Conservation (phyloP, 2,329 filamentous ascomycete genomes). For the Neofusicoccum sp. region DNA sequence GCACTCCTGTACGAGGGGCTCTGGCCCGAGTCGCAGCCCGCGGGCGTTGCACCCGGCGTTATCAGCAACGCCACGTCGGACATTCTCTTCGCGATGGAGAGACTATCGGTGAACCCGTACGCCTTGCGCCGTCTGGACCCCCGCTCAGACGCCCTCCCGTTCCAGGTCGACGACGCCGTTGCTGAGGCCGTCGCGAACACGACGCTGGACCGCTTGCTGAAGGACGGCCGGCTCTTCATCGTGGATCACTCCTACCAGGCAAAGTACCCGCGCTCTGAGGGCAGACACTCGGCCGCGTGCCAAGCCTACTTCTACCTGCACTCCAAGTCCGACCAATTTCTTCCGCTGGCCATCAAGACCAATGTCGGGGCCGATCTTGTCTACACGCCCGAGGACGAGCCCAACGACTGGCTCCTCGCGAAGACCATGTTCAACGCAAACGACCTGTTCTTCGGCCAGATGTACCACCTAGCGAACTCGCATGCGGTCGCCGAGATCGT, state of each 20-base stretch:
- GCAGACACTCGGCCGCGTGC: conserved; percentile 42
- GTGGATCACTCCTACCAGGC: conserved; percentile 43
- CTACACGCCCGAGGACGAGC: conserved; percentile 48
- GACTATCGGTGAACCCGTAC: too few relatives aligned
- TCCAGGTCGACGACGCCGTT: too few relatives aligned
- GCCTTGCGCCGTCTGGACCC: too few relatives aligned
- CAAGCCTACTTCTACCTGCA: conserved; percentile 51
- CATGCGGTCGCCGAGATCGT: conserved; percentile 47
- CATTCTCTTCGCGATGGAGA: too few relatives aligned
- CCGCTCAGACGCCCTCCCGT: too few relatives aligned
- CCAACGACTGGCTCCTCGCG: conserved; percentile 51
- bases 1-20: too few relatives aligned
- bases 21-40: too few relatives aligned
- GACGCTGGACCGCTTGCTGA: conserved; percentile 34
- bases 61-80: too few relatives aligned
- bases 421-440: conserved; percentile 53
- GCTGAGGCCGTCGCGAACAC: too few relatives aligned
- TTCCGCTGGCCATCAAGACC: conserved; percentile 51
- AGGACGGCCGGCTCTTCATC: conserved; percentile 43
- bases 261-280: conserved; percentile 24
- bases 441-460: conserved; percentile 47
- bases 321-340: conserved; percentile 40
- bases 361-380: conserved; percentile 42
- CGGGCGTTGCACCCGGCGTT: too few relatives aligned
- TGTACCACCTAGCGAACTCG: conserved; percentile 45